Conservation (phyloP, 192 early-diverging fungal species). For the Backusella liffmaniae region DNA sequence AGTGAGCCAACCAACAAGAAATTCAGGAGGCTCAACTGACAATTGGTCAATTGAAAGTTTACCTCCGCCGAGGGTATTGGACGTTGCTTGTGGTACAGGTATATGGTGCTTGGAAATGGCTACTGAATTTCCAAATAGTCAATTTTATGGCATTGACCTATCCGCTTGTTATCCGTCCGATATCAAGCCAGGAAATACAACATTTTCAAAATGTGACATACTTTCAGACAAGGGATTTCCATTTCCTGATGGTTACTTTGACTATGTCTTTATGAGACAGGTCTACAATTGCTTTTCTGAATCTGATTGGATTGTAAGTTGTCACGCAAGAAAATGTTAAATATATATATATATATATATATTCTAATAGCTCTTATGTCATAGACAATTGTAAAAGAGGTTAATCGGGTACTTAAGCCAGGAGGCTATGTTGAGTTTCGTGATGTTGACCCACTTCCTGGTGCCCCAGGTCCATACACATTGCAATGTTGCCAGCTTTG, state of each 20-base stretch:
- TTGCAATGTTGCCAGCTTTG: background rate
- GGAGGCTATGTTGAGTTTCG: constrained; percentile 41
- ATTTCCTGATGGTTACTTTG: constrained; percentile 20
- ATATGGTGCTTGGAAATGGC: constrained; percentile 40
- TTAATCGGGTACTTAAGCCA: constrained; percentile 33
- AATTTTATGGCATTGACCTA: constrained; percentile 36
- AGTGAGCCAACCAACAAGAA: background rate
- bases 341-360: too few species aligned
- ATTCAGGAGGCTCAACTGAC: background rate
- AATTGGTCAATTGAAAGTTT: constrained; percentile 6
- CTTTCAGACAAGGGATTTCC: background rate
- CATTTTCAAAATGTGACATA: constrained; percentile 17
- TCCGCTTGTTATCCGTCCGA: constrained; percentile 26
- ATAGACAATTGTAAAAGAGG: constrained; percentile 20
- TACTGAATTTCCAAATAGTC: constrained; percentile 26
- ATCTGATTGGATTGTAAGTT: constrained; percentile 20
- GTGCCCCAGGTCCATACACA: constrained; percentile 15
- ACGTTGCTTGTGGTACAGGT: constrained; percentile 11
- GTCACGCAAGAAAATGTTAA: background rate
- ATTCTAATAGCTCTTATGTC: background rate
- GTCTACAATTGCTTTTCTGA: constrained; percentile 21
- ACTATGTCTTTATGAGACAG: constrained; percentile 28
- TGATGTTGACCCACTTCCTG: constrained; percentile 25
- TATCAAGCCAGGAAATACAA: constrained; percentile 25
- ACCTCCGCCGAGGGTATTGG: background rate